Base-by-base conservation (phyloP, 176 grass and related monocot genomes). In the Oryza coarctata region DNA sequence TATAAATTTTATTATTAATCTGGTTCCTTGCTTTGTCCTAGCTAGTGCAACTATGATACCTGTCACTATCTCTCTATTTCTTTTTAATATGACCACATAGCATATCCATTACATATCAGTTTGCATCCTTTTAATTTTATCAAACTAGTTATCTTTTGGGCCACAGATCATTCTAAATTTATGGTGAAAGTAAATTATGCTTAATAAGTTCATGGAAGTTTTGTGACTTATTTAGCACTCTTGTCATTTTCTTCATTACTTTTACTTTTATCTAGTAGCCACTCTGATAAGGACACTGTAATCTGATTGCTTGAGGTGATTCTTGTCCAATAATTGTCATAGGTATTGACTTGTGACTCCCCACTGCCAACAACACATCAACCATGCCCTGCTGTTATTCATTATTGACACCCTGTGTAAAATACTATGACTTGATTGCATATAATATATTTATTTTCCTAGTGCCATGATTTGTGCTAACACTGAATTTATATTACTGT, bases 391-490 rank as follows among this genome's bases (percentile, higher is more conserved):
- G 15, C 20, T 68, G n/a, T 57, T 58, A 60, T 52, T 45, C 45
- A 34, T 26, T 38, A 39, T 10, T 29, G 32, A 25, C 39, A 20
- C 3, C 3, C 12, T 12, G 29, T 58, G 55, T 55, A 55, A 60
- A 58, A 28, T 49, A 6, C 25, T 11, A 3, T 22, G 62, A 68
- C 9, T 62, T 36, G 12, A 47, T 25, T 49, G 28, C 3, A 27
- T 31, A 71, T 22, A 73, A 1, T 28, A 66, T 15, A 71, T 71
- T 74, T 71, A 64, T 22, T 71, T 85, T 50, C 32, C 4, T 66
- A 33, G 45, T 35, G 5, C 52, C 44, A 15, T 55, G 9, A 10
- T 74, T 74, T 83, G 40, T 83, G 73, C 74, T 87, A 65, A 97
- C 67, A 50, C 20, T 68, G 63, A 78, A 27, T 27, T 61, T 45